Evolutionary conservation across 2,329 filamentous ascomycete species (phyloP), one percentile per base, ranked within the genome.

Genomic region (Emericellopsis atlantica): DNA sequence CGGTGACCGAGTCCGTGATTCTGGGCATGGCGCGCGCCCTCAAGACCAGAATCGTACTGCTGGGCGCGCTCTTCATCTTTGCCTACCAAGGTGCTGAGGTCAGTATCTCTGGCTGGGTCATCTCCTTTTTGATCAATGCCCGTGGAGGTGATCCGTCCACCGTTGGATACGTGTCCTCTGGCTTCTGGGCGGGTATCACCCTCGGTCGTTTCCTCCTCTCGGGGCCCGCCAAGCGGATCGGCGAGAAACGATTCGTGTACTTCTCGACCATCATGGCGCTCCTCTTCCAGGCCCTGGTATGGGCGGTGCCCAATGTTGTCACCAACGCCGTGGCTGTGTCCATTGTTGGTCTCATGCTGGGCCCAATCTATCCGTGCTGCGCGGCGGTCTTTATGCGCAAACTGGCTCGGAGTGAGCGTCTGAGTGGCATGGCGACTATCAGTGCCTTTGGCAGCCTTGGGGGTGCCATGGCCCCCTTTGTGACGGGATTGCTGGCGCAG

Each of bases 41-140:
- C 54, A 60, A 65, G 59, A 51, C 67, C 63, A 55, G 74, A 26
- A 69, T 79, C 5, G 84, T 88, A 0, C 59, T 92, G 1, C 68
- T 92, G 0, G 84, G 84, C 4, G 81, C 85, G 0, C 57, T 86
- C 9, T 92, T 92, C 65, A 84, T 92, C 57, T 92, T 93, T 56
- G 76, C 79, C 22, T 93, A 94, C 57, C 84, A 92, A 59, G 86
- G 85, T 29, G 81, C 83, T 31, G 86, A 93, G 59, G 85, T 93
- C 14, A 80, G 79, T 43, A 84, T 90, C 47, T 85, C 81, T 0
- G 85, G 86, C 40, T 93, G 86, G 87, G 81, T 90, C 38, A 87
- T 90, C 46, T 87, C 82, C 3, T 93, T 89, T 63, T 65, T 93
- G 32, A 87, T 92, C 58, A 72, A 73, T 39, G 74, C 78, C 46